Evolutionary conservation across 2,329 filamentous ascomycete genomes (phyloP).

Genomic region (Fusarium fujikuroi): DNA sequence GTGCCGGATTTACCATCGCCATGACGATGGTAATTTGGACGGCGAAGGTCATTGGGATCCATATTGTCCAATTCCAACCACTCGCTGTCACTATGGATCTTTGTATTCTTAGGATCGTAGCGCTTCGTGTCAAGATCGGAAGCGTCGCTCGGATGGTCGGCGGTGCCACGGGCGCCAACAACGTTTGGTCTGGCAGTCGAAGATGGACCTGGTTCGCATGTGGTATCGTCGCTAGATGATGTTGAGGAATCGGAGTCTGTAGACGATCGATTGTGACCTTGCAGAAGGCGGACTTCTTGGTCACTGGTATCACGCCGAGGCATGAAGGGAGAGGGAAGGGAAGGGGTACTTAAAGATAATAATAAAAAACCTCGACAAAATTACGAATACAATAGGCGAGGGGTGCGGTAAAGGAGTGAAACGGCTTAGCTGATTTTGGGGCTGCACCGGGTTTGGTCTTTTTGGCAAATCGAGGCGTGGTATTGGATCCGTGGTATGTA

Average conservation of each 20-base stretch:
- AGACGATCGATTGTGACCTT: conserved; percentile 31
- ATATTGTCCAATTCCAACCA: conserved; percentile 49
- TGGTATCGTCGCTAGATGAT: conserved; percentile 41
- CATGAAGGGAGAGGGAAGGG: conserved; percentile 28
- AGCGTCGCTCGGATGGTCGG: conserved; percentile 43
- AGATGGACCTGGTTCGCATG: conserved; percentile 42
- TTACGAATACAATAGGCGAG: conserved; percentile 5
- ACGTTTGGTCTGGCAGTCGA: conserved; percentile 39
- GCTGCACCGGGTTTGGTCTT: conserved; percentile 30
- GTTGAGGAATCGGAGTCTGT: conserved; percentile 24
- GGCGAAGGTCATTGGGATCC: conserved; percentile 54
- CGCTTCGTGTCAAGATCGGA: conserved; percentile 45
- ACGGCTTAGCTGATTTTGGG: conserved; percentile 26
- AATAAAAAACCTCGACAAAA: conserved; percentile 16
- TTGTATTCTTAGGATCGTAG: conserved; percentile 48
- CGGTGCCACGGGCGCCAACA: conserved; percentile 41
- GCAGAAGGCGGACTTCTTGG: conserved; percentile 39
- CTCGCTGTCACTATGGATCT: conserved; percentile 48
- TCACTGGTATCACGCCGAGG: conserved; percentile 34
- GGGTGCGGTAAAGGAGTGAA: conserved; percentile 24
- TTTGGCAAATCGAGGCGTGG: conserved; percentile 31
- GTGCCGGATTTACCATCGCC: conserved; percentile 57
- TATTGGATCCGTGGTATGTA: conserved; percentile 32
- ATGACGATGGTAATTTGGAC: conserved; percentile 59
- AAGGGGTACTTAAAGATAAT: background rate